These are phyloP conservation scores for Colletotrichum sp. DNA, from an alignment of 2,329 filamentous ascomycete genomes.

Conservation along the genomic window DNA sequence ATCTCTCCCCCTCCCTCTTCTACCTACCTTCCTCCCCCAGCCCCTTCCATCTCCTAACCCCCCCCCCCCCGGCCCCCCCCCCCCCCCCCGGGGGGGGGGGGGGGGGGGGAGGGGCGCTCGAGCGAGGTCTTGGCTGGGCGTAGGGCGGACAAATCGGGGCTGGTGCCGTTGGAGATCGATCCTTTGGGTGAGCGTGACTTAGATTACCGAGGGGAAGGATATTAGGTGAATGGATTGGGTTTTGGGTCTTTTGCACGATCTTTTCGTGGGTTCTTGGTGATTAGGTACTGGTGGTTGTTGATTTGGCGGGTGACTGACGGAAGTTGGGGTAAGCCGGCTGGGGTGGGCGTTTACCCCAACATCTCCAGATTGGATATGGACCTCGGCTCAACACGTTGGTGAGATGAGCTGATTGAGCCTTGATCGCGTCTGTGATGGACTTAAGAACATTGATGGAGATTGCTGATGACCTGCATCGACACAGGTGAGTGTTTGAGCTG, in stretches of 20 bases:
- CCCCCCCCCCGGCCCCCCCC: too few species aligned
- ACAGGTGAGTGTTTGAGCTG: background rate
- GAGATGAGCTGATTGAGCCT: background rate
- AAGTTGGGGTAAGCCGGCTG: background rate
- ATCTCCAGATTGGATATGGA: background rate
- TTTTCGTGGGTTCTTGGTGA: background rate
- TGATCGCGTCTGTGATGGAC: background rate
- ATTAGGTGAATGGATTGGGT: background rate
- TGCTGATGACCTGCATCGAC: background rate
- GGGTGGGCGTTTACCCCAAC: background rate
- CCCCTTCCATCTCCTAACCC: too few species aligned
- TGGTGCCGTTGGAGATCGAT: background rate
- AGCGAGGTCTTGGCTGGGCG: slow-evolving; percentile 1
- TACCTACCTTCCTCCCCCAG: too few species aligned
- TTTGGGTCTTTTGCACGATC: background rate
- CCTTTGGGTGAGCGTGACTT: background rate
- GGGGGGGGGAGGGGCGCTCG: background rate
- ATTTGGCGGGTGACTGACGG: background rate
- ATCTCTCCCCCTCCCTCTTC: too few species aligned
- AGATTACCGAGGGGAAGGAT: background rate
- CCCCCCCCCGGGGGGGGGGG: too few species aligned
- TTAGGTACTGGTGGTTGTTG: background rate
- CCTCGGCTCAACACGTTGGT: background rate
- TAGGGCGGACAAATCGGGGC: background rate
- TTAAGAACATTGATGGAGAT: background rate